Percentiles rank a stretch among this genome's conserved stretches.
These are phyloP conservation scores for Abelmoschus esculentus DNA, from an alignment of 345 rosid species.

Conservation along the genomic window DNA sequence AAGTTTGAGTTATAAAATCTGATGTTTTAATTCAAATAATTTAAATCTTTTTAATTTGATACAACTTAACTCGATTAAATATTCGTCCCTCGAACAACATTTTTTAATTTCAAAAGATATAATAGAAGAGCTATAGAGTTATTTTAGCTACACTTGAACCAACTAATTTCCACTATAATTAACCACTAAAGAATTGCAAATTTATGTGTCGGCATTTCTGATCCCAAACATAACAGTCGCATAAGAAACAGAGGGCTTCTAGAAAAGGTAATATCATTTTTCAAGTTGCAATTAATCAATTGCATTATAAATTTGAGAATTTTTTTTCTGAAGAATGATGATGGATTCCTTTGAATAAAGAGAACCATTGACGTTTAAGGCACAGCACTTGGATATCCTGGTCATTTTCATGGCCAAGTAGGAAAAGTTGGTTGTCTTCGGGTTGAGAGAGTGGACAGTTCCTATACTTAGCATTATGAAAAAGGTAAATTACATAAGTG, in stretches of 20 bases:
- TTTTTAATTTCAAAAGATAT: too few relatives aligned
- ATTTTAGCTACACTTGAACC: background rate
- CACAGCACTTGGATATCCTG: constrained; percentile 17
- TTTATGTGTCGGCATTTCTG: constrained; percentile 12
- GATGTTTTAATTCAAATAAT: too few relatives aligned
- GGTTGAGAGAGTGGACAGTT: background rate
- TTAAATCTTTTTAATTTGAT: too few relatives aligned
- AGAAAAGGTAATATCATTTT: constrained; percentile 14
- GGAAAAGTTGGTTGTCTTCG: constrained; percentile 22
- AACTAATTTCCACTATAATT: background rate
- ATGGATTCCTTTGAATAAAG: constrained; percentile 14
- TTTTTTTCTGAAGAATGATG: background rate
- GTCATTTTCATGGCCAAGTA: constrained; percentile 14
- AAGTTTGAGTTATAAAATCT: too few relatives aligned
- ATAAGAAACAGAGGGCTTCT: constrained; percentile 3
- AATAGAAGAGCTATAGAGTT: too few relatives aligned
- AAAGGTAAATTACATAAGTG: too few relatives aligned
- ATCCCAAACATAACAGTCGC: background rate
- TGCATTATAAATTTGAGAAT: background rate
- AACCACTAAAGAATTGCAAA: background rate
- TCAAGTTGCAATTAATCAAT: too few relatives aligned
- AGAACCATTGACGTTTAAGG: constrained; percentile 24
- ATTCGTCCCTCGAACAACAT: too few relatives aligned
- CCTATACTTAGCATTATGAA: too few relatives aligned
- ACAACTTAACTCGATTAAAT: too few relatives aligned